phyloP scores from a whole-genome alignment of 1,284 basidiomycete species.

The Inonotus hispidus region DNA sequence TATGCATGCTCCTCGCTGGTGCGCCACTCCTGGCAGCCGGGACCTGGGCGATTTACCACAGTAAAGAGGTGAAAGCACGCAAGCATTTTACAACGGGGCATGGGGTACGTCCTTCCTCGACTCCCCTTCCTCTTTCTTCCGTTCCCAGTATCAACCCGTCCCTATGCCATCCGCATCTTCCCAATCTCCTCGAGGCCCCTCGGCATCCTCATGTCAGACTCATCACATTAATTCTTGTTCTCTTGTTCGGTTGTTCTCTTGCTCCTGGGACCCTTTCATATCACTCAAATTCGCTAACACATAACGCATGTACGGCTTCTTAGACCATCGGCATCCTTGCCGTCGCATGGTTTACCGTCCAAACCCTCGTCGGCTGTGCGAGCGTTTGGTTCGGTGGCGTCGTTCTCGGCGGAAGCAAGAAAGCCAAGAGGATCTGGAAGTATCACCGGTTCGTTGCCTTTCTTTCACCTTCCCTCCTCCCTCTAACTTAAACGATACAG shows the following conservation, averaged over 20 bases:
- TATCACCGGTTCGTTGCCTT: slow-evolving; percentile 53
- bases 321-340: slow-evolving; percentile 53
- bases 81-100: slow-evolving; percentile 65
- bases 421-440: slow-evolving; percentile 69
- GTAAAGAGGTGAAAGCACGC: slow-evolving; percentile 43
- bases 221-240: background rate
- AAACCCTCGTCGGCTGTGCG: slow-evolving; percentile 52
- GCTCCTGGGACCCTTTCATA: no score
- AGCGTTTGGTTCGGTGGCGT: slow-evolving; percentile 66
- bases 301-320: no score
- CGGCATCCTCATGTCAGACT: background rate
- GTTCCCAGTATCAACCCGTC: background rate
- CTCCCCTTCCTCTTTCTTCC: background rate
- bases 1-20: slow-evolving; percentile 46
- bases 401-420: slow-evolving; percentile 57
- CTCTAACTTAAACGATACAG: slow-evolving; percentile 34
- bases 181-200: background rate
- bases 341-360: slow-evolving; percentile 49
- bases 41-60: slow-evolving; percentile 46
- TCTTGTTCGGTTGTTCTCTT: slow-evolving; percentile 15
- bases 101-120: slow-evolving; percentile 40
- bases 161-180: background rate
- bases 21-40: slow-evolving; percentile 52
- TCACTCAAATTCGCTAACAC: no score
- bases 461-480: background rate